phyloP scores from a whole-genome alignment of 2,329 filamentous ascomycete species.

The Ceratocystis smalleyi region DNA sequence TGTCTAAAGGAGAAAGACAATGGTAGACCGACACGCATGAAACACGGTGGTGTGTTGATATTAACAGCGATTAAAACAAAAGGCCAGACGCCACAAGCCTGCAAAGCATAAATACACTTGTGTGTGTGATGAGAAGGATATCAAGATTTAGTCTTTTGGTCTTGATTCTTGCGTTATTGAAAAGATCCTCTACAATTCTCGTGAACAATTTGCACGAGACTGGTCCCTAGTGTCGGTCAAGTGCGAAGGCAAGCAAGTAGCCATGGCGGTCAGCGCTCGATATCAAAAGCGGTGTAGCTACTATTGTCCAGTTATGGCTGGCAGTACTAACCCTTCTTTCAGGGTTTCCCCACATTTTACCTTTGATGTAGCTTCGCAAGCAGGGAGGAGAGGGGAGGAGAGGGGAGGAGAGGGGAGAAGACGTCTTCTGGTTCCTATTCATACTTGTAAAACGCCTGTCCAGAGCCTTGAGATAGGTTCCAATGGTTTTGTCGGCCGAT shows the following conservation, averaged over 20 bases:
- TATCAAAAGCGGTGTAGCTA: not conserved
- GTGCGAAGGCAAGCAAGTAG: not conserved
- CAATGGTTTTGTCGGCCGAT: no score
- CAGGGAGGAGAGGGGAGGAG: no score
- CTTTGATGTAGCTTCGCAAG: no score
- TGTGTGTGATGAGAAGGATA: not conserved
- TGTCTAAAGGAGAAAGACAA: not conserved
- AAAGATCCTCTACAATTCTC: not conserved
- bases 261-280: not conserved
- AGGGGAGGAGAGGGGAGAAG: not conserved
- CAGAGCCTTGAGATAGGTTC: no score
- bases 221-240: not conserved
- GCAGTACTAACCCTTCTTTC: not conserved
- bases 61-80: constrained; percentile 5
- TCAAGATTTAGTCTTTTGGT: not conserved
- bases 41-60: not conserved
- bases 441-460: no score
- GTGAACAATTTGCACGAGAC: not conserved
- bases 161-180: not conserved
- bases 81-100: not conserved
- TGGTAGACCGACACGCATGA: not conserved
- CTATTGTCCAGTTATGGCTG: not conserved
- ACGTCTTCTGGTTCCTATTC: no score
- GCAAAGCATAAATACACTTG: not conserved
- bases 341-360: not conserved